A percentile compares a stretch with the other conserved stretches of the same genome.
These are phyloP conservation scores for Plasmodium inui DNA, from an alignment of 169 alveolate genomes.

Conservation along the genomic window DNA sequence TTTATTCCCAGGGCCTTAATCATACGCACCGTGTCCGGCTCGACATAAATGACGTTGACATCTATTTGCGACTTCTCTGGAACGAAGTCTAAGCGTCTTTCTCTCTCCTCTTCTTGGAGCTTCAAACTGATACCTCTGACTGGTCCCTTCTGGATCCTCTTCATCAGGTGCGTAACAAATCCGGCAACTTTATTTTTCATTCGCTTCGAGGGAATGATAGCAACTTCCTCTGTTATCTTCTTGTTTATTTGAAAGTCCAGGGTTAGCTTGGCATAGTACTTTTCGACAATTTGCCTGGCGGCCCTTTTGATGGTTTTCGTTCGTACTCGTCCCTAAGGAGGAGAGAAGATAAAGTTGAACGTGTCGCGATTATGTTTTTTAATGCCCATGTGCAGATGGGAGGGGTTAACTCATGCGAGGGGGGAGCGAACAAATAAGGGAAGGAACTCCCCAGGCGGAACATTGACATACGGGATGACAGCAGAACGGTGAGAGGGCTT, in stretches of 20 bases:
- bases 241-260: constrained; percentile 99
- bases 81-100: constrained; percentile 97
- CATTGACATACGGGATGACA: background rate
- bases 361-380: background rate
- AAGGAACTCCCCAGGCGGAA: background rate
- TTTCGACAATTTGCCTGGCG: constrained; percentile 98
- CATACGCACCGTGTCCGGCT: constrained; percentile 93
- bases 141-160: constrained; percentile 98
- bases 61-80: constrained; percentile 96
- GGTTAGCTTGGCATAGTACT: constrained; percentile 96
- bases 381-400: background rate
- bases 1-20: constrained; percentile 86
- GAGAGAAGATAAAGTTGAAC: background rate
- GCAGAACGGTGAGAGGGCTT: background rate
- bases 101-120: constrained; percentile 99
- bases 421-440: background rate
- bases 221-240: constrained; percentile 99
- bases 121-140: constrained; percentile 99
- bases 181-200: constrained; percentile 98
- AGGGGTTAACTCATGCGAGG: too few relatives aligned
- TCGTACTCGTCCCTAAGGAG: constrained; percentile 98
- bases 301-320: constrained; percentile 99
- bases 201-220: constrained; percentile 98
- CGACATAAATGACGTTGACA: constrained; percentile 90
- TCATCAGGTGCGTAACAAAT: constrained; percentile 95